Evolutionary conservation across 1,284 basidiomycete genomes (phyloP), one percentile per base, ranked within the genome.

Genomic region (Sanguinoderma infundibulare): DNA sequence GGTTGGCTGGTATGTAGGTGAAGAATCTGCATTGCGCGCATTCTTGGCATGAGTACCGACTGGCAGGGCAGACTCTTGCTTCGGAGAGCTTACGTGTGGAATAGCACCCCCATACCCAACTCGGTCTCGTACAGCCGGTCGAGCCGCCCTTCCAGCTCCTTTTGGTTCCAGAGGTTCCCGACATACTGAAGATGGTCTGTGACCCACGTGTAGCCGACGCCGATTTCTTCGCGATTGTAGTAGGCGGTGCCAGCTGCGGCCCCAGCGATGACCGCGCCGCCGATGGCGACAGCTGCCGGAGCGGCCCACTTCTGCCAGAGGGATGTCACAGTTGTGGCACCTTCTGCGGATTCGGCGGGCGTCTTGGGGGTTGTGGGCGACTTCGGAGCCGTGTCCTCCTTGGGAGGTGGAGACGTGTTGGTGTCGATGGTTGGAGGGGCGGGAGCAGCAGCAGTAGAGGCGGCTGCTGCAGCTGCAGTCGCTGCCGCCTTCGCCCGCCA

Each of bases 131-230:
- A 75, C 42, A 96, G 73, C 24, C 77, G 78, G 34, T 89, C 84
- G 56, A 96, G 69, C 30, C 96, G 83, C 57, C 74, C 75, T 53
- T 82, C 81, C 72, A 96, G 77, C 1, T 79, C 81, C 30, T 83
- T 79, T 63, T 89, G 86, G 68, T 97, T 91, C 95, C 95, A 98
- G 12, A 98, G 78, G 65, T 86, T 94, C 40, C 90, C 87, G 15
- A 98, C 90, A 74, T 94, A 98, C 69, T 90, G 91, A 84, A 98
- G 87, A 74, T 98, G 96, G 65, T 97, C 95, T 22, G 84, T 87
- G 4, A 90, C 87, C 88, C 90, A 96, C 15, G 82, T 80, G 70
- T 91, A 92, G 2, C 92, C 87, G 32, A 82, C 81, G 5, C 83
- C 83, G 40, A 96, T 78, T 32, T 94, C 90, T 12, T 89, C 84